Evolutionary conservation across 257 asterid species (phyloP).

Genomic region (Plantago major): DNA sequence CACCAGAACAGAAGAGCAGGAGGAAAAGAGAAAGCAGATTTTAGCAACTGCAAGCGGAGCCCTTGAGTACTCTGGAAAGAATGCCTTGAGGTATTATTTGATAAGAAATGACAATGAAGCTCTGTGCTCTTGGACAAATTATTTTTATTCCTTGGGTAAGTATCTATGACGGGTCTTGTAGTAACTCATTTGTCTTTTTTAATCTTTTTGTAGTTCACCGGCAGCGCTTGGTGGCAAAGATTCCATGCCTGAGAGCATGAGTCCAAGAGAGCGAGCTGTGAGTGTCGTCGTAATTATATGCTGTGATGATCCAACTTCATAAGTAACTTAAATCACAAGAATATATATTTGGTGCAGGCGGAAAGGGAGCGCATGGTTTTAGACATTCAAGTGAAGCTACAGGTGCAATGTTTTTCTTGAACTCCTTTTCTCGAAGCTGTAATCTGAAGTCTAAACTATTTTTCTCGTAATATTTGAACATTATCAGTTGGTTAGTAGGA

Average conservation of each 20-base stretch:
- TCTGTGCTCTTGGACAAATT: slow-evolving; percentile 9
- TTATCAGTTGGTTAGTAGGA: slow-evolving; percentile 6
- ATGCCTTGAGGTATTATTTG: slow-evolving; percentile 42
- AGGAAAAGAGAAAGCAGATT: slow-evolving; percentile 84
- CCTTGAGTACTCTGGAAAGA: slow-evolving; percentile 73
- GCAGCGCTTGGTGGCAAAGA: slow-evolving; percentile 56
- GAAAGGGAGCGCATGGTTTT: slow-evolving; percentile 98
- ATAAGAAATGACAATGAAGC: slow-evolving; percentile 26
- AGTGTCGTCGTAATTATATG: slow-evolving; percentile 29
- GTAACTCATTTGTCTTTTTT: slow-evolving; percentile 10
- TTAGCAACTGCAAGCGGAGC: slow-evolving; percentile 84
- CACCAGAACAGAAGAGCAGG: slow-evolving; percentile 76
- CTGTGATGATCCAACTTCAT: slow-evolving; percentile 15
- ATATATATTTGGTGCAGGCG: slow-evolving; percentile 48
- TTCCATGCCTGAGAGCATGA: slow-evolving; percentile 65
- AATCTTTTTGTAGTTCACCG: slow-evolving; percentile 48
- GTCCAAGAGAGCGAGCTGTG: slow-evolving; percentile 95
- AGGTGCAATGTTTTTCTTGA: slow-evolving; percentile 43
- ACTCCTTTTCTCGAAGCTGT: slow-evolving; percentile 11
- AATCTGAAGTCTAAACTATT: neutral
- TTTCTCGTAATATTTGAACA: neutral
- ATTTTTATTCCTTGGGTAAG: neutral
- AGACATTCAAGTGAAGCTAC: slow-evolving; percentile 94
- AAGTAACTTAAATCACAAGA: slow-evolving; percentile 13
- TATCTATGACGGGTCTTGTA: slow-evolving; percentile 12